These are phyloP conservation scores for Cyphellophora europaea DNA, from an alignment of 2,329 filamentous ascomycete species.

Conservation along the genomic window DNA sequence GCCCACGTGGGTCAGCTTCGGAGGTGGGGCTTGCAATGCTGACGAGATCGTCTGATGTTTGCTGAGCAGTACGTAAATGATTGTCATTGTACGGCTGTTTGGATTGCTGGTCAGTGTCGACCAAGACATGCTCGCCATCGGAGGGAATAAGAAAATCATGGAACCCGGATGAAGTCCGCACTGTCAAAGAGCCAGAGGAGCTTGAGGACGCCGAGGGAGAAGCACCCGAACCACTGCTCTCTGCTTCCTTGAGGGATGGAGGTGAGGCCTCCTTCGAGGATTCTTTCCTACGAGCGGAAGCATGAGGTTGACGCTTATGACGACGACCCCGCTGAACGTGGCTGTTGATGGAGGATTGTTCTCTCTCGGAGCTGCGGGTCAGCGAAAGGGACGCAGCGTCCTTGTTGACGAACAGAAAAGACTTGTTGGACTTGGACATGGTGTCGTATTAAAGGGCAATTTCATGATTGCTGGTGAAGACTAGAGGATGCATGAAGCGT, in stretches of 20 bases:
- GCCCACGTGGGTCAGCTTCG: neutral
- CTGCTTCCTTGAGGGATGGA: neutral
- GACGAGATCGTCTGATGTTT: conserved; percentile 1
- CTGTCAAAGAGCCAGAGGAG: neutral
- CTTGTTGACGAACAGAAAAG: conserved; percentile 10
- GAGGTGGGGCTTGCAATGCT: neutral
- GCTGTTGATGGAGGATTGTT: conserved; percentile 9
- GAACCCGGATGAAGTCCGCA: neutral
- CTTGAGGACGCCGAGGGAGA: neutral
- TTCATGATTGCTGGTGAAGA: neutral
- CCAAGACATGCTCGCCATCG: neutral
- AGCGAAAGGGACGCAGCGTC: conserved; percentile 6
- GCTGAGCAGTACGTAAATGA: conserved; percentile 1
- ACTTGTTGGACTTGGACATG: neutral
- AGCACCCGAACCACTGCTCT: neutral
- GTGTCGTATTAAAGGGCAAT: neutral
- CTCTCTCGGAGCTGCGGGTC: conserved; percentile 6
- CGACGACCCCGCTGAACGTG: conserved; percentile 6
- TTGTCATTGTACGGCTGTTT: neutral
- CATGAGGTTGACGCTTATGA: neutral
- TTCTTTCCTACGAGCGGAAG: neutral
- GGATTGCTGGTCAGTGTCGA: neutral
- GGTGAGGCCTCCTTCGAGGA: neutral
- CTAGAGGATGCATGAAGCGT: neutral
- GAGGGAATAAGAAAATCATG: too few relatives aligned